These are phyloP conservation scores for Curvularia sp. DNA, from an alignment of 2,329 filamentous ascomycete genomes.

Conservation along the genomic window DNA sequence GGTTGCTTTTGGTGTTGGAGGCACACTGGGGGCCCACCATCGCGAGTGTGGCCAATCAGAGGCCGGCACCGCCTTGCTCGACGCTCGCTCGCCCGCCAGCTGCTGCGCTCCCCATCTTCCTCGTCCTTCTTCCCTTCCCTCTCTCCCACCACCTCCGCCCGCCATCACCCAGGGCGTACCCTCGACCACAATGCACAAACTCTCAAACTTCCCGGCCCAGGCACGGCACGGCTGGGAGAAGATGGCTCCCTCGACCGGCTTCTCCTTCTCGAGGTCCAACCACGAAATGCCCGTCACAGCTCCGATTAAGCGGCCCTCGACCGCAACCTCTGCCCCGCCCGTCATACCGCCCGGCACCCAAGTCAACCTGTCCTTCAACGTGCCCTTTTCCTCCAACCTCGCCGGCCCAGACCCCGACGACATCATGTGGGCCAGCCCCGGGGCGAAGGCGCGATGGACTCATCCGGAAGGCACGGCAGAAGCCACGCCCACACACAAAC, in stretches of 20 bases:
- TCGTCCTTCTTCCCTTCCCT: slow-evolving; percentile 29
- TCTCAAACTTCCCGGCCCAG: slow-evolving; percentile 71
- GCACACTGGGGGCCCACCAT: slow-evolving; percentile 8
- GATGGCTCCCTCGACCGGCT: slow-evolving; percentile 68
- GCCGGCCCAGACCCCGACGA: slow-evolving; percentile 92
- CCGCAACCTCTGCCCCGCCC: slow-evolving; percentile 59
- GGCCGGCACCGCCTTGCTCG: slow-evolving; percentile 13
- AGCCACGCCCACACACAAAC: slow-evolving; percentile 81
- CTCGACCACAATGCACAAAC: slow-evolving; percentile 66
- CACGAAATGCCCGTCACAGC: slow-evolving; percentile 61
- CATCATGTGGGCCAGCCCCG: slow-evolving; percentile 88
- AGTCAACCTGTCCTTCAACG: slow-evolving; percentile 95
- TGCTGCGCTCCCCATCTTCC: slow-evolving; percentile 26
- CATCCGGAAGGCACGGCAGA: slow-evolving; percentile 88
- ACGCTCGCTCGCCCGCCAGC: slow-evolving; percentile 21
- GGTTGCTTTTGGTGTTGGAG: slow-evolving; percentile 14
- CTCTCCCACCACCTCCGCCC: slow-evolving; percentile 33
- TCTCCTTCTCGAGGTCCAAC: slow-evolving; percentile 68
- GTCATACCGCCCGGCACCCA: slow-evolving; percentile 75
- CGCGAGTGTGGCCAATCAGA: slow-evolving; percentile 14
- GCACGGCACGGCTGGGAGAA: slow-evolving; percentile 73
- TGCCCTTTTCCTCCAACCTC: slow-evolving; percentile 92
- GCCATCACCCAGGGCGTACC: slow-evolving; percentile 39
- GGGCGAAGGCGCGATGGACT: slow-evolving; percentile 90
- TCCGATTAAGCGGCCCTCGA: slow-evolving; percentile 64